Conservation (phyloP, 75 land plant genomes). For the Cunninghamia lanceolata region DNA sequence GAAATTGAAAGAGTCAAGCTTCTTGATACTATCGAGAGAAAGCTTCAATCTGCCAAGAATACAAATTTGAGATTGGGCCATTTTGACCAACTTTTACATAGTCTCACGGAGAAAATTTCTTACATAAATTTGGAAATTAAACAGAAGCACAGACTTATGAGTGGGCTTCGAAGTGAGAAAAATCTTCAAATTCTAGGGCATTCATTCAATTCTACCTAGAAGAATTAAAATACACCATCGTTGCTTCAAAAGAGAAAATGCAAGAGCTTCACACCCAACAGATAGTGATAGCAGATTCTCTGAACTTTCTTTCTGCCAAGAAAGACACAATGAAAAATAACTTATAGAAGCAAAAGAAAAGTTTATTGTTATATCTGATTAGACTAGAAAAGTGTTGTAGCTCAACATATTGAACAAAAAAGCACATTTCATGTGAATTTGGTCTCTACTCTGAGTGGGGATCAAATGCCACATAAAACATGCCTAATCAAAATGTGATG, state of each 20-base stretch:
- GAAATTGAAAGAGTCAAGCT: slow-evolving; percentile 2
- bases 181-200: background rate
- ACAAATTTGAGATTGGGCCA: background rate
- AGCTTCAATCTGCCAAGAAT: slow-evolving; percentile 4
- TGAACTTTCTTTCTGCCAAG: slow-evolving; percentile 3
- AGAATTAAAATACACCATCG: slow-evolving; percentile 7
- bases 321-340: slow-evolving; percentile 10
- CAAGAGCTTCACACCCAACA: slow-evolving; percentile 8
- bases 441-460: too few relatives aligned
- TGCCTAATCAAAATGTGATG: too few relatives aligned
- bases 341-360: background rate
- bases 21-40: slow-evolving; percentile 14
- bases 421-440: too few relatives aligned
- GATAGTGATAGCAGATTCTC: background rate
- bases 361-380: background rate
- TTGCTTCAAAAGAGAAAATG: slow-evolving; percentile 3
- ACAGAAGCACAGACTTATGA: slow-evolving; percentile 12
- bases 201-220: slow-evolving; percentile 10
- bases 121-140: slow-evolving; percentile 6
- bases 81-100: background rate
- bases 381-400: too few relatives aligned
- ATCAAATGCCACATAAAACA: too few relatives aligned
- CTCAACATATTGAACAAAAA: too few relatives aligned
- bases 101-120: slow-evolving; percentile 9
- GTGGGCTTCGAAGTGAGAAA: background rate